phyloP scores from a whole-genome alignment of 352 stramenopile species.

The Phytophthora syringae region DNA sequence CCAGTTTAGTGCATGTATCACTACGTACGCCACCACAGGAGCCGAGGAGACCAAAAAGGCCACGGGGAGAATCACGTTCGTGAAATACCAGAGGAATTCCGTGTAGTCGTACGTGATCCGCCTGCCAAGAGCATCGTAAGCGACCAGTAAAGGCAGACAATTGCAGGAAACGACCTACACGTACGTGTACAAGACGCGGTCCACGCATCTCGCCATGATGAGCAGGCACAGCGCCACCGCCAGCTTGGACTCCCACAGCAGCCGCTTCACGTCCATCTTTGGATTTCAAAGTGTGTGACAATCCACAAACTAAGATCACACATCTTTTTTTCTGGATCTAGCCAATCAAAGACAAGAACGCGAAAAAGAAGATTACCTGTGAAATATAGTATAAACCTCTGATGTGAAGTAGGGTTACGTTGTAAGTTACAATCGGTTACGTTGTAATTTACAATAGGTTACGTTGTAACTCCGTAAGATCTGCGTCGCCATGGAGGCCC shows the following conservation, averaged over 20 bases:
- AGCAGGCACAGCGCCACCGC: conserved; percentile 77
- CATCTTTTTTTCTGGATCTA: background rate
- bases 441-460: too few species aligned
- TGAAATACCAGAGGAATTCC: conserved; percentile 90
- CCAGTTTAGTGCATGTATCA: background rate
- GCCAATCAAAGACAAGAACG: background rate
- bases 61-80: conserved; percentile 82
- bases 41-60: conserved; percentile 79
- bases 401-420: too few species aligned
- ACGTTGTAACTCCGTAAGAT: too few species aligned
- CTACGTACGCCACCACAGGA: conserved; percentile 72
- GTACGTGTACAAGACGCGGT: conserved; percentile 88
- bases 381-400: background rate
- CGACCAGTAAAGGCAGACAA: background rate
- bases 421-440: too few species aligned
- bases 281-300: conserved; percentile 15
- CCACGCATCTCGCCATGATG: conserved; percentile 81
- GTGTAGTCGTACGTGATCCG: conserved; percentile 90
- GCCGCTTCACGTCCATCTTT: conserved; percentile 73
- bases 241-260: conserved; percentile 88
- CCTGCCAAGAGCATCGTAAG: conserved; percentile 28
- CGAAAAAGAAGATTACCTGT: background rate
- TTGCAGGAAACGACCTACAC: too few species aligned
- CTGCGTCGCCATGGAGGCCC: conserved; percentile 48
- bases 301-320: background rate